Evolutionary conservation across 208 protist species (phyloP), one percentile per base, ranked within the genome.

Genomic region (Leishmania turanica): DNA sequence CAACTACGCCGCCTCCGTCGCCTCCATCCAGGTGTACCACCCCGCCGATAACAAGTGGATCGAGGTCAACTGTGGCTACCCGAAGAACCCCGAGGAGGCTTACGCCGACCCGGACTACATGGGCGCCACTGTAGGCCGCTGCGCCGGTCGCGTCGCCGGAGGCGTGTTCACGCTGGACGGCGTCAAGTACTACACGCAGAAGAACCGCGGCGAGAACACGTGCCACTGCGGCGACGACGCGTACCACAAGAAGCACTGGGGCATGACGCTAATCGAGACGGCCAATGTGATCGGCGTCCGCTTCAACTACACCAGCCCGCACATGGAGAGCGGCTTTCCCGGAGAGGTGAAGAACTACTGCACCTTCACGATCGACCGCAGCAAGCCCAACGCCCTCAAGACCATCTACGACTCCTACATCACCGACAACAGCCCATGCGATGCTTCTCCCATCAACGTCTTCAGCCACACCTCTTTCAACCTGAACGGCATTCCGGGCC

Each of bases 381-480:
- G 66, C 58, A 27, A 11, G 13, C 83, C 84, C 24, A 80, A 84
- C 68, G 80, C 85, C 37, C 80, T 92, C 62, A 88, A 85, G 65
- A 87, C 84, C 60, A 64, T 78, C 47, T 88, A 89, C 68, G 65
- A 90, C 70, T 84, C 90, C 37, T 65, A 83, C 58, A 78, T 92
- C 54, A 70, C 88, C 54, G 89, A 91, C 64, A 69, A 80, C 54
- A 89, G 78, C 60, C 85, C 84, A 34, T 84, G 80, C 1, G 62
- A 84, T 71, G 82, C 84, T 40, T 89, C 91, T 7, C 81, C 87
- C 34, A 88, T 91, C 49, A 91, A 90, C 80, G 37, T 91, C 24
- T 86, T 85, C 79, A 92, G 90, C 69, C 91, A 92, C 83, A 82
- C 81, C 69, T 91, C 90, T 81, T 94, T 89, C 87, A 92, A 92